Evolutionary conservation across 768 basidiomycete genomes (phyloP).

Genomic region (Naganishia randhawae): DNA sequence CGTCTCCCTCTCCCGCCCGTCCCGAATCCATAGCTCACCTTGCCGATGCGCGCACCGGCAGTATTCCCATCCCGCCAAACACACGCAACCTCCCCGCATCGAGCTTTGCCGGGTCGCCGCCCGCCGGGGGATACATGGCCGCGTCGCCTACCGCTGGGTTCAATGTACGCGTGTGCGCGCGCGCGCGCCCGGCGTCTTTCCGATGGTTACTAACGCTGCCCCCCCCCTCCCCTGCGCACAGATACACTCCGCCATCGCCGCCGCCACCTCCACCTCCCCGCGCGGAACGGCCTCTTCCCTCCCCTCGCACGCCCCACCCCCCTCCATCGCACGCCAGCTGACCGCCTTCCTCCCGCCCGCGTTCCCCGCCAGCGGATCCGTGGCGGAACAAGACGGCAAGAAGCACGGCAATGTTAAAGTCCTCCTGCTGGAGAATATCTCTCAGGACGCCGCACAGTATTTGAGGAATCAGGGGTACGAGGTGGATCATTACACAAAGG

Average conservation of each 20-base stretch:
- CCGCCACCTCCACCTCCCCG: conserved; percentile 19
- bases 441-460: conserved; percentile 74
- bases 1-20: background rate
- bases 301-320: background rate
- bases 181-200: conserved; percentile 10
- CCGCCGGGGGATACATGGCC: conserved; percentile 32
- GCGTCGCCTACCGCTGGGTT: conserved; percentile 38
- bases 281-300: background rate
- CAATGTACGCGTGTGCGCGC: conserved; percentile 34
- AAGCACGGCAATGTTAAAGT: conserved; percentile 64
- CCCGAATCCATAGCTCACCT: conserved; percentile 1
- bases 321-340: conserved; percentile 25
- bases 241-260: background rate
- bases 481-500: conserved; percentile 80
- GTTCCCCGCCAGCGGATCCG: conserved; percentile 30
- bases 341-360: conserved; percentile 27
- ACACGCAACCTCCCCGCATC: conserved; percentile 40
- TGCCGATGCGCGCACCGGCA: conserved; percentile 17
- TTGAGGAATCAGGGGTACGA: conserved; percentile 76
- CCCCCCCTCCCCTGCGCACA: background rate
- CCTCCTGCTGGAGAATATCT: conserved; percentile 91
- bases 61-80: conserved; percentile 51
- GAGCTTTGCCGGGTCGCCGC: conserved; percentile 41
- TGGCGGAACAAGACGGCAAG: conserved; percentile 25
- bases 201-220: conserved; percentile 24